These are phyloP conservation scores for Yamadazyma diddensiae DNA, from an alignment of 1,139 yeast genomes.

Conservation along the genomic window DNA sequence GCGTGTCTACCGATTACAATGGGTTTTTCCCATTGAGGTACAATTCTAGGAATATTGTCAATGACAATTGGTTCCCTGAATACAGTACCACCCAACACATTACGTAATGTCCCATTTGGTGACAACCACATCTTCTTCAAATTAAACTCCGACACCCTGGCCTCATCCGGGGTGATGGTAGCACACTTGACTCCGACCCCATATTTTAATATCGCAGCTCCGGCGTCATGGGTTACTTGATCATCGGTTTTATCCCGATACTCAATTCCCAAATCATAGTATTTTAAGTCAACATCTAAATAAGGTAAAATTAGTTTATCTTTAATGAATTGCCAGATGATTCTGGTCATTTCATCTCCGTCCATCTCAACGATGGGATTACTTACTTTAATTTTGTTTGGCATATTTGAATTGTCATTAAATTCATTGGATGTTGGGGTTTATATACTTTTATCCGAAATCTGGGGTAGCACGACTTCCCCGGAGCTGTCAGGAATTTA, in stretches of 20 bases:
- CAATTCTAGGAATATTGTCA: conserved; percentile 70
- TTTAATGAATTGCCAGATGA: conserved; percentile 76
- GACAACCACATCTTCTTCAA: conserved; percentile 84
- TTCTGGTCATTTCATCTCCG: conserved; percentile 86
- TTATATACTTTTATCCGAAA: background rate
- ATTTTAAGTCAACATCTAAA: conserved; percentile 68
- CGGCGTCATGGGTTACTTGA: conserved; percentile 71
- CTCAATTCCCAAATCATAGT: conserved; percentile 71
- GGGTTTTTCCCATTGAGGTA: conserved; percentile 79
- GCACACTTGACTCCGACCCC: conserved; percentile 88
- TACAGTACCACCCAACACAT: conserved; percentile 78
- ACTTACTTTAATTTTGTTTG: conserved; percentile 55
- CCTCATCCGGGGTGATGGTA: conserved; percentile 83
- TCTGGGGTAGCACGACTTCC: background rate
- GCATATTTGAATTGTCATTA: conserved; percentile 4
- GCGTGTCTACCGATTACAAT: conserved; percentile 87
- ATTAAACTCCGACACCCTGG: conserved; percentile 70
- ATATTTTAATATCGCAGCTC: conserved; percentile 67
- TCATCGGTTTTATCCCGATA: conserved; percentile 72
- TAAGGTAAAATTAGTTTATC: conserved; percentile 68
- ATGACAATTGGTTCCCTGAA: conserved; percentile 82
- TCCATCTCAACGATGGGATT: conserved; percentile 79
- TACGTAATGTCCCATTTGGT: conserved; percentile 83
- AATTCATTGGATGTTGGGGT: background rate
- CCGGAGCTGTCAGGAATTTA: too few species aligned